Percentiles rank a stretch among this genome's conserved stretches.
Conservation (phyloP, 31 red algal species). For the Odonthalia washingtoniensis region DNA sequence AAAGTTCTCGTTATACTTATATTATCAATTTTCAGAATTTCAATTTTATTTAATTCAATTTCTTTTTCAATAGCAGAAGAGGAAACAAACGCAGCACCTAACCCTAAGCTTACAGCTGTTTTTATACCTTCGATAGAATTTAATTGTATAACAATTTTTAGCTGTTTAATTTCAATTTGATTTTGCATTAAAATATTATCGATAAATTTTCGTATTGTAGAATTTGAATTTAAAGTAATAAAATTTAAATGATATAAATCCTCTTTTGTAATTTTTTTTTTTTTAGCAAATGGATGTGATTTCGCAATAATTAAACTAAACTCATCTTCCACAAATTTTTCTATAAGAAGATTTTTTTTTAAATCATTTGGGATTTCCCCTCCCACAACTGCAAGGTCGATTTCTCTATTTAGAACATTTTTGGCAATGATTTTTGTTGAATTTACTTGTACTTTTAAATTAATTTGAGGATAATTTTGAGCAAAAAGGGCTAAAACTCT, state of each 20-base stretch:
- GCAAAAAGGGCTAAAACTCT: background rate
- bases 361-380: background rate
- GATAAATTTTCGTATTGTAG: slow-evolving; percentile 13
- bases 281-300: slow-evolving; percentile 20
- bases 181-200: background rate
- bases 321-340: slow-evolving; percentile 4
- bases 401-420: background rate
- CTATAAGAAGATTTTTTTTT: background rate
- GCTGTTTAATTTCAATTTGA: background rate
- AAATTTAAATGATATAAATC: slow-evolving; percentile 10
- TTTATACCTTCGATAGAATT: slow-evolving; percentile 1
- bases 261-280: slow-evolving; percentile 1
- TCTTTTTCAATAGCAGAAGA: background rate
- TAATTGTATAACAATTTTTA: slow-evolving; percentile 2
- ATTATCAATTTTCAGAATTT: background rate
- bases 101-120: slow-evolving; percentile 8
- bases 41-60: background rate
- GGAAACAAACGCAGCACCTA: background rate
- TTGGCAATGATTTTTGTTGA: background rate
- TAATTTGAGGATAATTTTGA: background rate
- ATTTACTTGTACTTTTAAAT: slow-evolving; percentile 1
- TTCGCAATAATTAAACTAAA: slow-evolving; percentile 16
- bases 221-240: slow-evolving; percentile 7
- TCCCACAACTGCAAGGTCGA: background rate
- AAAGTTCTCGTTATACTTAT: background rate